A percentile compares a stretch with the other conserved stretches of the same genome.
These are phyloP conservation scores for Cordyceps tenuipes DNA, from an alignment of 2,329 filamentous ascomycete species.

Conservation along the genomic window DNA sequence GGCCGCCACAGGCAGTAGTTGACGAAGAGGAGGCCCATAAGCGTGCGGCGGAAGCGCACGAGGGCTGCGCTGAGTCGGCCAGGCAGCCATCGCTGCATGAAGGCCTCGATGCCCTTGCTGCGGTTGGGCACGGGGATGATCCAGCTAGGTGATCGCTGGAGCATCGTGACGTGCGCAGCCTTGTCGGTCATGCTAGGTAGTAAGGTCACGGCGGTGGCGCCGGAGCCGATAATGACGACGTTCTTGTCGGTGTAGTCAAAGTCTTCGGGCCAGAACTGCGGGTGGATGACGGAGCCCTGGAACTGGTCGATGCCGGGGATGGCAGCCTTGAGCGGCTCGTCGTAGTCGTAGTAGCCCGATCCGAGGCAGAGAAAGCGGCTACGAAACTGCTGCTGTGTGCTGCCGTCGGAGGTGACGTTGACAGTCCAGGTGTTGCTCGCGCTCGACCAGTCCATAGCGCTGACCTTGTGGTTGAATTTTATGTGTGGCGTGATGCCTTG, in stretches of 20 bases:
- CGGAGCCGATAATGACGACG: slow-evolving; percentile 58
- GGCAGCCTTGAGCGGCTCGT: slow-evolving; percentile 43
- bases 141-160: slow-evolving; percentile 60
- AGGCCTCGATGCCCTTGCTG: slow-evolving; percentile 26
- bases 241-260: slow-evolving; percentile 57
- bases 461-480: slow-evolving; percentile 43
- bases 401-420: slow-evolving; percentile 1
- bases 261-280: slow-evolving; percentile 66
- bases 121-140: slow-evolving; percentile 32
- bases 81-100: slow-evolving; percentile 33
- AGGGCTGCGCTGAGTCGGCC: slow-evolving; percentile 34
- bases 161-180: slow-evolving; percentile 55
- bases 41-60: slow-evolving; percentile 40
- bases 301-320: slow-evolving; percentile 36
- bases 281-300: slow-evolving; percentile 46
- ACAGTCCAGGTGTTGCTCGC: slow-evolving; percentile 13
- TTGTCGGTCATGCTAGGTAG: slow-evolving; percentile 52
- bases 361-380: slow-evolving; percentile 48
- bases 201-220: slow-evolving; percentile 59
- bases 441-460: slow-evolving; percentile 19
- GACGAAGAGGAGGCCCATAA: slow-evolving; percentile 33
- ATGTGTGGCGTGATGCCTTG: slow-evolving; percentile 46
- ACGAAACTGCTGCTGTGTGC: slow-evolving; percentile 23
- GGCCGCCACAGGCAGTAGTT: slow-evolving; percentile 1
- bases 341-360: slow-evolving; percentile 59